Base-by-base conservation (phyloP, 331 rosid genomes). In the Telfairia occidentalis region DNA sequence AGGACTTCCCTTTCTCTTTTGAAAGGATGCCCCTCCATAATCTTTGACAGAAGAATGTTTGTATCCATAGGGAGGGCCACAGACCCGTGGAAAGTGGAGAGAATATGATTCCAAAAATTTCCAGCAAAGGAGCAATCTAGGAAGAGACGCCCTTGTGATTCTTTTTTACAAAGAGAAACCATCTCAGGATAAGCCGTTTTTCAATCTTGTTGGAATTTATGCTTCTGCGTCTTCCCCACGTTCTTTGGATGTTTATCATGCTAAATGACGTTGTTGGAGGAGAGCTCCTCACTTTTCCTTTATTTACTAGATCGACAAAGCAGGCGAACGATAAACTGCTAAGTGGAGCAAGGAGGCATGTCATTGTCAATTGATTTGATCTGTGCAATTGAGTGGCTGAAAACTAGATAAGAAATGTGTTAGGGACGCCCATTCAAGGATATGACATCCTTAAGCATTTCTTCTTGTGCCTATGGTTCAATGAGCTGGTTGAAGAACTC, bases 1-100 rank as follows among this genome's bases (percentile, higher is more conserved):
- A 34, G 71, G 37, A 34, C 46, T 63, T 63, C 46, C 71, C 35
- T 63, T 63, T 37, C 71, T 63, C 71, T 63, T 63, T 35, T 34
- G 13, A n/a, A 9, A 63, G 48, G 29, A 48, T 63, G 48, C 9
- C 26, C 71, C 16, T 34, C 48, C 6, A n/a, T 9, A 23, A 8
- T 40, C 45, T 7, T 40, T 54, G 63, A 26, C n/a, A 55, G 34
- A 26, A 26, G 32, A 54, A 55, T 55, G 63, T 26, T 24, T 55
- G 34, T 24, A 35, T 55, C n/a, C 63, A 55, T 55, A 24, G 63
- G 34, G 63, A 26, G 35, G 63, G 35, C 35, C 63, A 23, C 63
- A 26, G 1, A 55, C 63, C n/a, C 3, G 26, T 26, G 12, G 35
- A 24, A 55, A 24, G 34, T 55, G n/a, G 34, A 24, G 34, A 55